A percentile compares a stretch with the other conserved stretches of the same genome.
Conservation (phyloP, 768 basidiomycete species). For the Suillus variegatus region DNA sequence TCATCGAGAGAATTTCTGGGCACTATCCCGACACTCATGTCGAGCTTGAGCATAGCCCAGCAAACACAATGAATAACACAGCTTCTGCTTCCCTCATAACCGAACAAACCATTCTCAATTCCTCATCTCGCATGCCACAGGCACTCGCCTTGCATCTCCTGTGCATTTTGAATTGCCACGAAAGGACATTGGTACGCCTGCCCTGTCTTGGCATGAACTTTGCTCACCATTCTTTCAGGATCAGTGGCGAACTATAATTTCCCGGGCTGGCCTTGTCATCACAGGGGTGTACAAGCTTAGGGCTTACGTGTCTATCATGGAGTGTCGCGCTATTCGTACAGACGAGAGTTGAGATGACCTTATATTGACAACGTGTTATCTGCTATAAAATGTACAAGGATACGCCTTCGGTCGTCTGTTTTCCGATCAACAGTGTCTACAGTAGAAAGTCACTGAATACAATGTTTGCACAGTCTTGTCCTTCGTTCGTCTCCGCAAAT, state of each 20-base stretch:
- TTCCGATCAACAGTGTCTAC: too few species aligned
- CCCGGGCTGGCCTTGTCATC: neutral
- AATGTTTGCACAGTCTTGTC: too few species aligned
- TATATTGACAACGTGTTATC: neutral
- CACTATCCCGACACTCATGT: neutral
- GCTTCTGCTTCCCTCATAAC: neutral
- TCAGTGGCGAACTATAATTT: constrained; percentile 1
- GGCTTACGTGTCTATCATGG: constrained; percentile 7
- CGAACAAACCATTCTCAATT: neutral
- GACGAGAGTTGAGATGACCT: neutral
- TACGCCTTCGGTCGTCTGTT: too few species aligned
- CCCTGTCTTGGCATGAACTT: neutral
- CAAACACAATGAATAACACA: neutral
- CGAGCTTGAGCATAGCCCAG: neutral
- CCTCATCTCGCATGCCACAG: neutral
- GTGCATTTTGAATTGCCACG: constrained; percentile 6
- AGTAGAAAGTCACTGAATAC: too few species aligned
- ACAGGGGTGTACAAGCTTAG: constrained; percentile 7
- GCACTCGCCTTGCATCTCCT: constrained; percentile 1
- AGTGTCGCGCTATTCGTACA: neutral
- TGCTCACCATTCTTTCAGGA: neutral
- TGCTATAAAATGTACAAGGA: too few species aligned
- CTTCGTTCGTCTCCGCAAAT: too few species aligned
- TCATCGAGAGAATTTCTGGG: constrained; percentile 5
- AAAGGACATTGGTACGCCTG: constrained; percentile 3